Evolutionary conservation across 495 filamentous ascomycete genomes (phyloP).

Genomic region (Xylaria intraflava): DNA sequence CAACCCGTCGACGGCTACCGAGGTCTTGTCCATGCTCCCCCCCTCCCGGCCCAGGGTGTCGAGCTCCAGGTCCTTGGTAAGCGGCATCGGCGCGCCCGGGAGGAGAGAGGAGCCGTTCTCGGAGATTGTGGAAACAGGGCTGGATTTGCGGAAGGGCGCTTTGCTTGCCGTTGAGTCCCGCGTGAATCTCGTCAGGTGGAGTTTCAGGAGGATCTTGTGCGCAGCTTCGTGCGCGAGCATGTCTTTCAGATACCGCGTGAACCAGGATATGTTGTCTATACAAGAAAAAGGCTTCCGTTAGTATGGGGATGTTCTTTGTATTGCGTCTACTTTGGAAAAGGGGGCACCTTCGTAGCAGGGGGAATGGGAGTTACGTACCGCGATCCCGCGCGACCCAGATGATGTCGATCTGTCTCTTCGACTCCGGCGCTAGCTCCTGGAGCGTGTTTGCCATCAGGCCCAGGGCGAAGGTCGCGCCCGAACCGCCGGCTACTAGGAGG

Average conservation of each 20-base stretch:
- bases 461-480: slow-evolving; percentile 53
- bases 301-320: background rate
- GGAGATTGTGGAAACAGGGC: background rate
- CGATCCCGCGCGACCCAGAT: slow-evolving; percentile 48
- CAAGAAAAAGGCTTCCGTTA: background rate
- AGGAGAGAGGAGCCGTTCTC: background rate
- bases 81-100: background rate
- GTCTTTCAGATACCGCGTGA: slow-evolving; percentile 41
- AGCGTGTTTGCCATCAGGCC: slow-evolving; percentile 46
- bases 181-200: slow-evolving; percentile 39
- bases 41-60: slow-evolving; percentile 2
- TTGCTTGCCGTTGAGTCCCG: too few species aligned
- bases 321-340: slow-evolving; percentile 8
- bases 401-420: slow-evolving; percentile 44
- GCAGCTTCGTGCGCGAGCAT: slow-evolving; percentile 37
- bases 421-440: slow-evolving; percentile 34
- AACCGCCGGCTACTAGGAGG: slow-evolving; percentile 53
- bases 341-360: too few species aligned
- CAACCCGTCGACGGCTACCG: slow-evolving; percentile 4
- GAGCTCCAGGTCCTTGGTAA: slow-evolving; percentile 15
- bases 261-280: slow-evolving; percentile 45
- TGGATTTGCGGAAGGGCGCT: background rate
- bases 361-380: slow-evolving; percentile 29
- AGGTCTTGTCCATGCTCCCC: slow-evolving; percentile 3
- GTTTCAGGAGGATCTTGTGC: slow-evolving; percentile 37